Evolutionary conservation across 164 flowering plant genomes (phyloP).

Genomic region (Magnolia sinica): DNA sequence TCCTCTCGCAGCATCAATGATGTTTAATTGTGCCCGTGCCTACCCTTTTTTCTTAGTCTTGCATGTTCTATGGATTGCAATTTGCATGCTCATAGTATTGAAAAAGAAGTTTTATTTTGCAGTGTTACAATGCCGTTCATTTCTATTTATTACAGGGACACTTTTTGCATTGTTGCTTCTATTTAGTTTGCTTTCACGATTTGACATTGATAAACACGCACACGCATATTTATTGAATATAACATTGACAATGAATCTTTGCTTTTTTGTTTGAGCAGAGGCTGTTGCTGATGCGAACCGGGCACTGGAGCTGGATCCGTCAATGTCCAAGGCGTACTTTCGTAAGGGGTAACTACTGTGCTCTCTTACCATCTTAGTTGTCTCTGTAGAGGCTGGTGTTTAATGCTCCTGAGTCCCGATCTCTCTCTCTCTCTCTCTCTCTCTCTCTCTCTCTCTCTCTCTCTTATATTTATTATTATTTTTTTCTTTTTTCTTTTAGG

Average conservation of each 20-base stretch:
- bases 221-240: not conserved
- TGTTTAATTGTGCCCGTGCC: no score
- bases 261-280: conserved; percentile 34
- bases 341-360: conserved; percentile 62
- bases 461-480: no score
- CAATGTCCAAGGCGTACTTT: conserved; percentile 61
- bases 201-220: not conserved
- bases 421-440: not conserved
- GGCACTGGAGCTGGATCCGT: conserved; percentile 69
- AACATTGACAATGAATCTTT: not conserved
- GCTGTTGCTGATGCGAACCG: conserved; percentile 78
- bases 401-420: not conserved
- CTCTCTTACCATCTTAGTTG: not conserved
- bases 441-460: not conserved
- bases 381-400: not conserved
- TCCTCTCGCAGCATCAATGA: no score
- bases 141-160: not conserved
- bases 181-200: not conserved
- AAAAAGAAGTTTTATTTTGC: not conserved
- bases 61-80: no score
- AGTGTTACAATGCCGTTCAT: not conserved
- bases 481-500: not conserved
- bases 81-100: no score
- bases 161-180: not conserved
- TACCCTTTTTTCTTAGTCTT: no score